These are phyloP conservation scores for Candida gorgasii DNA, from an alignment of 805 yeast species.

Conservation along the genomic window DNA sequence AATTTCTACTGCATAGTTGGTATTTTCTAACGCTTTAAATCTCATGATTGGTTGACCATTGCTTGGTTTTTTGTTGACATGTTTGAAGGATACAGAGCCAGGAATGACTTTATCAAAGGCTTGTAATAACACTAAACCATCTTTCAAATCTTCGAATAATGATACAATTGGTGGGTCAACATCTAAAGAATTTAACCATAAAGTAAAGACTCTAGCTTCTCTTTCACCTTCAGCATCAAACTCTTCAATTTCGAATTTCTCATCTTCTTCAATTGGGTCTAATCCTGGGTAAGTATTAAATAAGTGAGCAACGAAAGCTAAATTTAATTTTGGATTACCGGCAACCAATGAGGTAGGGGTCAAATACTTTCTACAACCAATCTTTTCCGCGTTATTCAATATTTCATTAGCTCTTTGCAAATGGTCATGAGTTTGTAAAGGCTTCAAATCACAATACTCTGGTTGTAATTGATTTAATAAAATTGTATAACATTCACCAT, in stretches of 20 bases:
- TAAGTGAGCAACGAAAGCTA: slow-evolving; percentile 96
- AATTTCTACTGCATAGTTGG: slow-evolving; percentile 96
- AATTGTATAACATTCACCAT: slow-evolving; percentile 94
- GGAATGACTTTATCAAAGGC: slow-evolving; percentile 96
- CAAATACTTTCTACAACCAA: slow-evolving; percentile 90
- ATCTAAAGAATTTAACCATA: slow-evolving; percentile 95
- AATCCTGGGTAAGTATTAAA: slow-evolving; percentile 97
- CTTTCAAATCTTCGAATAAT: slow-evolving; percentile 91
- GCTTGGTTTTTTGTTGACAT: slow-evolving; percentile 81
- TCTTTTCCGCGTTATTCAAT: slow-evolving; percentile 81
- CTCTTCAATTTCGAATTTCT: slow-evolving; percentile 92
- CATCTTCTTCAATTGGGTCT: slow-evolving; percentile 90
- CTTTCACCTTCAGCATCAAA: slow-evolving; percentile 99
- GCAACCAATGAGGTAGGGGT: slow-evolving; percentile 92
- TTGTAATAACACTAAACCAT: slow-evolving; percentile 84
- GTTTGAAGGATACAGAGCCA: slow-evolving; percentile 78
- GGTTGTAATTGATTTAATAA: slow-evolving; percentile 88
- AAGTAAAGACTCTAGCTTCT: slow-evolving; percentile 96
- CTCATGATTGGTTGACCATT: slow-evolving; percentile 76
- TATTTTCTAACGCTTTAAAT: slow-evolving; percentile 94
- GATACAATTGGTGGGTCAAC: slow-evolving; percentile 93
- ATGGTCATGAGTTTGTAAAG: slow-evolving; percentile 76
- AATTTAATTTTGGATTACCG: slow-evolving; percentile 94
- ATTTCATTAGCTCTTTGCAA: slow-evolving; percentile 85
- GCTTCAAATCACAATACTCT: slow-evolving; percentile 74